These are phyloP conservation scores for Clavaria fumosa DNA, from an alignment of 768 basidiomycete genomes.

Conservation along the genomic window DNA sequence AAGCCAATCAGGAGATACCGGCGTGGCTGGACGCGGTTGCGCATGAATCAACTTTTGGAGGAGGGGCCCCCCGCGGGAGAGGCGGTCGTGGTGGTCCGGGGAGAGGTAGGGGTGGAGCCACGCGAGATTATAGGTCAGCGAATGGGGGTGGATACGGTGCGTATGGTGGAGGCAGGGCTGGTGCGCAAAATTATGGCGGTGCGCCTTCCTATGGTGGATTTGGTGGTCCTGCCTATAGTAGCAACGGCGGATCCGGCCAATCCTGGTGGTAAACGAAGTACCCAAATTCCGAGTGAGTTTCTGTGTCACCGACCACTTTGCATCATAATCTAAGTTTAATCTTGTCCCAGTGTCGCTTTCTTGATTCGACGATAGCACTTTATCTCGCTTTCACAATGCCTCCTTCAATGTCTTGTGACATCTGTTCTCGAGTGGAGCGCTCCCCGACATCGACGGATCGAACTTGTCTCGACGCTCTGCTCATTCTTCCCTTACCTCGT, in stretches of 20 bases:
- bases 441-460: conserved; percentile 9
- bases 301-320: not conserved
- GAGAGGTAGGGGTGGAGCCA: conserved; percentile 39
- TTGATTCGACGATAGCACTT: not conserved
- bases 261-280: conserved; percentile 27
- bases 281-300: not conserved
- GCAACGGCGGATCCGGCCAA: conserved; percentile 16
- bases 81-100: conserved; percentile 39
- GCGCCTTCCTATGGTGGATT: conserved; percentile 16
- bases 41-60: conserved; percentile 67
- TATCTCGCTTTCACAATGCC: not conserved
- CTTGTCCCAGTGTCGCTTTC: not conserved
- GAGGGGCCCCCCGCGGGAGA: conserved; percentile 34
- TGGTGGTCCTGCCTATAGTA: conserved; percentile 15
- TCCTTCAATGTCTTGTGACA: not conserved
- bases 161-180: conserved; percentile 12
- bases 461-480: conserved; percentile 6
- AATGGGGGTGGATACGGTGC: conserved; percentile 18
- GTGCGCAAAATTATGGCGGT: conserved; percentile 18
- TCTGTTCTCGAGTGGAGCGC: not conserved
- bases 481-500: conserved; percentile 45
- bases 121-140: conserved; percentile 31
- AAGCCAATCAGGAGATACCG: conserved; percentile 94
- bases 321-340: not conserved
- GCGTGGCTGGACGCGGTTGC: conserved; percentile 79